These are phyloP conservation scores for Penicilliopsis zonata DNA, from an alignment of 495 filamentous ascomycete species.

Conservation along the genomic window DNA sequence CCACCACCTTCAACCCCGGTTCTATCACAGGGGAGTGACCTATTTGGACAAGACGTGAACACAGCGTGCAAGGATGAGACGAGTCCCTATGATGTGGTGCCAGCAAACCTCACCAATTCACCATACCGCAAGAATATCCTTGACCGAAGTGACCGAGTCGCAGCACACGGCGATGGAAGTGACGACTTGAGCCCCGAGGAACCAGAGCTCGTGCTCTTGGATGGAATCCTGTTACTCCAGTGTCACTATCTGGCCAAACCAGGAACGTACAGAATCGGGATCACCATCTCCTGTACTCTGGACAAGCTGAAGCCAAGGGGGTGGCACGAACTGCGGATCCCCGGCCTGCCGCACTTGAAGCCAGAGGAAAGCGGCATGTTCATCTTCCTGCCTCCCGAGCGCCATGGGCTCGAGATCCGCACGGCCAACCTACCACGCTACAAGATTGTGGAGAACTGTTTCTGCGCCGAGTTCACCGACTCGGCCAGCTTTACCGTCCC, in stretches of 20 bases:
- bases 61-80: too few species aligned
- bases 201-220: conserved; percentile 10
- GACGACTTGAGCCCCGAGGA: conserved; percentile 1
- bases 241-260: conserved; percentile 5
- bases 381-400: conserved; percentile 16
- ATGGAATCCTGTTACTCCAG: conserved; percentile 12
- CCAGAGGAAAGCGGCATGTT: conserved; percentile 15
- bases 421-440: conserved; percentile 16
- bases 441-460: conserved; percentile 17
- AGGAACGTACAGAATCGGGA: conserved; percentile 11
- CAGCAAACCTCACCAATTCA: too few species aligned
- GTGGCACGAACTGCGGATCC: conserved; percentile 19
- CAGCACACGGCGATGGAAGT: neutral
- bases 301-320: conserved; percentile 9
- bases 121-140: too few species aligned
- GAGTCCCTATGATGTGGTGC: too few species aligned
- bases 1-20: too few species aligned
- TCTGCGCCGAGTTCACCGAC: conserved; percentile 20
- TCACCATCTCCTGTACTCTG: conserved; percentile 10
- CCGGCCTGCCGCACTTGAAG: conserved; percentile 18
- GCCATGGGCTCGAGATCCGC: conserved; percentile 20
- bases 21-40: too few species aligned
- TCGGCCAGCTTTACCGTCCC: conserved; percentile 14
- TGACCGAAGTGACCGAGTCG: neutral
- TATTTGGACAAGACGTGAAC: too few species aligned